Percentiles rank a stretch among this genome's conserved stretches.
phyloP scores from a whole-genome alignment of 2,329 filamentous ascomycete species.

The Xylariaceae sp. region DNA sequence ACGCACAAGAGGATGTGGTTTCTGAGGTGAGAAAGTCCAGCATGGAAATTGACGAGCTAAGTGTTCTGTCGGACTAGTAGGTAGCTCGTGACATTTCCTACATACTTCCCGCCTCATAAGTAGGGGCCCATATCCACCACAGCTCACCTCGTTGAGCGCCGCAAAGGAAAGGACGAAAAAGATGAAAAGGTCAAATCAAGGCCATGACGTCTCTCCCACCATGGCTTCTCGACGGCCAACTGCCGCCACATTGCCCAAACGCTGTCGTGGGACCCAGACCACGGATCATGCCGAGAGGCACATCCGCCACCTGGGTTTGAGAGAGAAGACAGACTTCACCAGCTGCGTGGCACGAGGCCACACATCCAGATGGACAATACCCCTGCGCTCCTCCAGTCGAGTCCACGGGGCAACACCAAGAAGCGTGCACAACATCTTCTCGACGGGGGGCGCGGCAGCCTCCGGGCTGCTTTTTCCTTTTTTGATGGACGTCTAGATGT shows the following conservation, averaged over 20 bases:
- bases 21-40: too few species aligned
- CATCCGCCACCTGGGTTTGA: conserved; percentile 17
- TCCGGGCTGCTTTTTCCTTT: too few species aligned
- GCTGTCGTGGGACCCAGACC: conserved; percentile 38
- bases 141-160: too few species aligned
- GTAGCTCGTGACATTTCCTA: too few species aligned
- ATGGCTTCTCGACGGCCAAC: conserved; percentile 26
- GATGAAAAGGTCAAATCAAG: conserved; percentile 7
- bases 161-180: background rate
- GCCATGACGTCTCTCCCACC: conserved; percentile 57
- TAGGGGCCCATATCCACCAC: too few species aligned
- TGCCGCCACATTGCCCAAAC: conserved; percentile 23
- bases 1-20: too few species aligned
- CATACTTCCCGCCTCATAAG: conserved; percentile 2
- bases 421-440: too few species aligned
- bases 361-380: conserved; percentile 1
- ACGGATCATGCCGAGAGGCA: background rate
- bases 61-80: background rate
- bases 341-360: background rate
- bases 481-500: conserved; percentile 80
- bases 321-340: conserved; percentile 55
- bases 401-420: too few species aligned
- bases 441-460: too few species aligned
- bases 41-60: too few species aligned
- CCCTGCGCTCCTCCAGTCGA: too few species aligned